These are phyloP conservation scores for Colletotrichum theobromicola DNA, from an alignment of 2,329 filamentous ascomycete genomes.

Conservation along the genomic window DNA sequence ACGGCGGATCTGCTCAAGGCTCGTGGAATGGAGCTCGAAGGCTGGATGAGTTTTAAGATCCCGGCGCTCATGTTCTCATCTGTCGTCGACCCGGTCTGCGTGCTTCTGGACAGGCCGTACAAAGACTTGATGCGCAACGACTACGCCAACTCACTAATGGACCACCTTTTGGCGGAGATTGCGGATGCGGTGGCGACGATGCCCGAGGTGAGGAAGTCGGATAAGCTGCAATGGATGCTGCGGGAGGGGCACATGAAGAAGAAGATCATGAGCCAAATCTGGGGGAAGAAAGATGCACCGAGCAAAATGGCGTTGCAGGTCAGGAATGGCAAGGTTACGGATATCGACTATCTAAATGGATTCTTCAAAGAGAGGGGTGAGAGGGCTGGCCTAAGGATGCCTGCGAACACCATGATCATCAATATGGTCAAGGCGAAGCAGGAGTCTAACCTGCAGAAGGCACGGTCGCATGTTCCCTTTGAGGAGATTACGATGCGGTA, in stretches of 20 bases:
- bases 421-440: slow-evolving; percentile 76
- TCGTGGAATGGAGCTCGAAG: slow-evolving; percentile 59
- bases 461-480: slow-evolving; percentile 36
- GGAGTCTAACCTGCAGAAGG: slow-evolving; percentile 33
- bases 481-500: slow-evolving; percentile 36
- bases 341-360: slow-evolving; percentile 86
- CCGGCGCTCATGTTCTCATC: slow-evolving; percentile 78
- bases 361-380: slow-evolving; percentile 80
- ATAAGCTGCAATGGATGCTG: slow-evolving; percentile 60
- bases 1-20: slow-evolving; percentile 67
- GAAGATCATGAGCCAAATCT: slow-evolving; percentile 61
- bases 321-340: slow-evolving; percentile 65
- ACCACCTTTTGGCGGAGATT: slow-evolving; percentile 77
- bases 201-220: slow-evolving; percentile 72
- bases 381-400: slow-evolving; percentile 74
- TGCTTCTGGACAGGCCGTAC: slow-evolving; percentile 78
- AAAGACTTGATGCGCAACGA: slow-evolving; percentile 72
- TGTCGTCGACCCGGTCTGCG: slow-evolving; percentile 82
- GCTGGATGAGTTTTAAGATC: slow-evolving; percentile 76
- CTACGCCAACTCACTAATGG: slow-evolving; percentile 68
- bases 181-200: slow-evolving; percentile 72
- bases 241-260: slow-evolving; percentile 68
- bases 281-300: slow-evolving; percentile 54
- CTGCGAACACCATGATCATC: slow-evolving; percentile 75
- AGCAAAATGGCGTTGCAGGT: slow-evolving; percentile 75